A percentile compares a stretch with the other conserved stretches of the same genome.
Evolutionary conservation across 305 asterid genomes (phyloP).

Genomic region (Ilex paraguariensis): DNA sequence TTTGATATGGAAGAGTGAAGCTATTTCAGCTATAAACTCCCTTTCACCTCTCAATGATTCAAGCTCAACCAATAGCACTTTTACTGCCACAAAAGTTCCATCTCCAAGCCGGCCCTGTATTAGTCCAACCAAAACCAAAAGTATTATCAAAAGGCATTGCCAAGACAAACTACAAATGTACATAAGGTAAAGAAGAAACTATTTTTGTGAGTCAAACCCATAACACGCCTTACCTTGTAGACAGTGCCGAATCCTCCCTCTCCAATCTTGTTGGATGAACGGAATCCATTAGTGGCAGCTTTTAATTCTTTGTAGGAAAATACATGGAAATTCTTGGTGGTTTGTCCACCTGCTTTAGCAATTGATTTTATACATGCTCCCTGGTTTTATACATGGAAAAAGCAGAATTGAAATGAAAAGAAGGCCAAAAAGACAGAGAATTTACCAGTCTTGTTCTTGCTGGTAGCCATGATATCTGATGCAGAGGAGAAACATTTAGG

Average conservation of each 20-base stretch:
- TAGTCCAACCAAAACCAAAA: slow-evolving; percentile 10
- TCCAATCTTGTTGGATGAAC: slow-evolving; percentile 54
- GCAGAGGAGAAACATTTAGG: slow-evolving; percentile 18
- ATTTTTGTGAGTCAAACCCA: too few species aligned
- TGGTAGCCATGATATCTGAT: not conserved
- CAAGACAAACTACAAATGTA: too few species aligned
- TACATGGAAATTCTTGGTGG: slow-evolving; percentile 29
- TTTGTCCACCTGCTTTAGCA: slow-evolving; percentile 25
- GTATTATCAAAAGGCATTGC: not conserved
- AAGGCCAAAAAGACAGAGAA: not conserved
- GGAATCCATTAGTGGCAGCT: slow-evolving; percentile 63
- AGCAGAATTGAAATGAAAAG: too few species aligned
- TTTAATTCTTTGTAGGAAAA: slow-evolving; percentile 44
- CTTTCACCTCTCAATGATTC: slow-evolving; percentile 69
- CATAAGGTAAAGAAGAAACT: too few species aligned
- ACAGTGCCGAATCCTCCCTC: slow-evolving; percentile 72
- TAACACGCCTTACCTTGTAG: slow-evolving; percentile 44
- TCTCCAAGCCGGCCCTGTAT: slow-evolving; percentile 53
- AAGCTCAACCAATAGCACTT: slow-evolving; percentile 42
- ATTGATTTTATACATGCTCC: not conserved
- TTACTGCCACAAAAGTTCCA: slow-evolving; percentile 53
- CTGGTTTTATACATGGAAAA: too few species aligned
- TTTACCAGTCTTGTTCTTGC: slow-evolving; percentile 11
- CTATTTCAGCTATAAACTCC: slow-evolving; percentile 61
- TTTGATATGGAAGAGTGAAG: slow-evolving; percentile 54